Percentiles rank a stretch among this genome's conserved stretches.
Evolutionary conservation across 2,329 filamentous ascomycete genomes (phyloP).

Genomic region (Diaporthe sp.): DNA sequence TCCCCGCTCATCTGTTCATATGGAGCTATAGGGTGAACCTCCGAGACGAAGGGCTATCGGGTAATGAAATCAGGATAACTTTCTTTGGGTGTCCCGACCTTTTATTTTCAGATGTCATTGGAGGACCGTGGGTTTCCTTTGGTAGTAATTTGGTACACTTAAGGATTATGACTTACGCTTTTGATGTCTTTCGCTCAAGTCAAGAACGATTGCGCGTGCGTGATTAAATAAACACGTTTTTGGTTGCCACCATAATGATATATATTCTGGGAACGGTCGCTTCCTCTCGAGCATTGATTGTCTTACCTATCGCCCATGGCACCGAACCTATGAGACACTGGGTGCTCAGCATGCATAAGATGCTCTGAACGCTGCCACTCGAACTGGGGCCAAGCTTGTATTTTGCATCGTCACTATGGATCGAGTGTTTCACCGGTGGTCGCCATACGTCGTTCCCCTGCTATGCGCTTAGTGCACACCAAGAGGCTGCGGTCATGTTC

Average conservation of each 20-base stretch:
- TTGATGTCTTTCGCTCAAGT: not conserved
- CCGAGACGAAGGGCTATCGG: not conserved
- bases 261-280: not conserved
- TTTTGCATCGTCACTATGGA: too few species aligned
- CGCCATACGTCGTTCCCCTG: too few species aligned
- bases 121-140: not conserved
- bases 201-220: not conserved
- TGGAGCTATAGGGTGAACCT: not conserved
- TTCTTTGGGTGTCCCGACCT: not conserved
- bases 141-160: not conserved
- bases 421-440: too few species aligned
- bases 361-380: not conserved
- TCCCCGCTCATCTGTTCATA: conserved; percentile 4
- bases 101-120: not conserved
- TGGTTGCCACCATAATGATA: not conserved
- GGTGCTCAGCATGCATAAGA: not conserved
- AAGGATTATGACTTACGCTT: conserved; percentile 15
- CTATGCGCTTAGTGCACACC: too few species aligned
- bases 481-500: too few species aligned
- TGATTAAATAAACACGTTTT: not conserved
- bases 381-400: too few species aligned
- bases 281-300: not conserved
- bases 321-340: too few species aligned
- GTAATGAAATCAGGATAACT: not conserved
- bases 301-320: not conserved